Evolutionary conservation across 352 stramenopile species (phyloP).

Genomic region (Pythium rishiriense): DNA sequence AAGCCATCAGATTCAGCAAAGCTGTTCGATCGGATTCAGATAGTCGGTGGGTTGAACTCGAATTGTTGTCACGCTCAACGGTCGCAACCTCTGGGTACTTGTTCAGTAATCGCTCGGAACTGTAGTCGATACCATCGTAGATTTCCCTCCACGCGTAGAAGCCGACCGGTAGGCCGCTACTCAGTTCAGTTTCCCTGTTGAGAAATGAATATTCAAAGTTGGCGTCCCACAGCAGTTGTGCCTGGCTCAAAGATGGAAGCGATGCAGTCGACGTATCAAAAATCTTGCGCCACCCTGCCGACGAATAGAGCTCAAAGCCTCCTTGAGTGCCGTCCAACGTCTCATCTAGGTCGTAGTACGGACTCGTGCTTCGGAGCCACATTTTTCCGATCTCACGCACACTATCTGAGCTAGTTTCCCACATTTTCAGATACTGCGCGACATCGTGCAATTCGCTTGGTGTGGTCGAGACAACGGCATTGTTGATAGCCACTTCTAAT

Average conservation of each 20-base stretch:
- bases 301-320: conserved; percentile 58
- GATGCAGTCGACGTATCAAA: conserved; percentile 1
- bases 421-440: conserved; percentile 41
- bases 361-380: conserved; percentile 38
- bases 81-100: conserved; percentile 39
- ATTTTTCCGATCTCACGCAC: conserved; percentile 31
- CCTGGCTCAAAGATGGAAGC: conserved; percentile 41
- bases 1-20: conserved; percentile 34
- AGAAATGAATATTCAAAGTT: conserved; percentile 49
- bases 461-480: not conserved
- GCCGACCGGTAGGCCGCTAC: conserved; percentile 38
- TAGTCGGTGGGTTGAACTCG: conserved; percentile 32
- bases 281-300: conserved; percentile 28
- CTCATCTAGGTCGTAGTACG: conserved; percentile 48
- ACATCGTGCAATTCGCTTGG: conserved; percentile 12
- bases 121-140: conserved; percentile 54
- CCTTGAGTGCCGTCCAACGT: conserved; percentile 34
- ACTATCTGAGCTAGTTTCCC: conserved; percentile 46
- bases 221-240: conserved; percentile 42
- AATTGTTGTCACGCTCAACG: conserved; percentile 17
- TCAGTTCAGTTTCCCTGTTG: conserved; percentile 12
- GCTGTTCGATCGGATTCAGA: conserved; percentile 23
- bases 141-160: conserved; percentile 65
- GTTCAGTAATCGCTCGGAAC: conserved; percentile 42
- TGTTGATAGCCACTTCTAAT: conserved; percentile 21